phyloP scores from a whole-genome alignment of 345 rosid genomes.

The Lepidium aucheri region DNA sequence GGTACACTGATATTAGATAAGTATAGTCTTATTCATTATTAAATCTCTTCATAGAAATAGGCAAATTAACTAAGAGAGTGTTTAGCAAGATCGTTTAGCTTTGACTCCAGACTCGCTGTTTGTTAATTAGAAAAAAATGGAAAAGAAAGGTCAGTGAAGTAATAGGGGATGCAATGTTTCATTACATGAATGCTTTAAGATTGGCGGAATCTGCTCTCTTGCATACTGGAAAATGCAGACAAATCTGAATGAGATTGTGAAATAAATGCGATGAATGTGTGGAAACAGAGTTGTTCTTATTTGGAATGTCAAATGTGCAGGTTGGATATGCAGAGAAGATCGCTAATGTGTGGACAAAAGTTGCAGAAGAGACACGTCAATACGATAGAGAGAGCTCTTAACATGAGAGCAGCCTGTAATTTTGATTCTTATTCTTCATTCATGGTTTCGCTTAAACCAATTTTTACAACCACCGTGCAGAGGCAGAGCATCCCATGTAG shows the following conservation, averaged over 20 bases:
- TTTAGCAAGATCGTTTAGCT: background rate
- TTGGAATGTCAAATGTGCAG: slow-evolving; percentile 35
- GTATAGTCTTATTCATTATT: background rate
- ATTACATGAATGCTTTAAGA: background rate
- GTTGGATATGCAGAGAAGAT: slow-evolving; percentile 97
- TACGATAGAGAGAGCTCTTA: slow-evolving; percentile 43
- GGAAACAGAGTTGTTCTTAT: slow-evolving; percentile 5
- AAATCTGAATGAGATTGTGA: background rate
- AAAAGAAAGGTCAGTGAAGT: background rate
- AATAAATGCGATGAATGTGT: background rate
- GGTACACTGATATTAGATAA: slow-evolving; percentile 31
- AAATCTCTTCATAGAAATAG: background rate
- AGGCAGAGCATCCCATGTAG: slow-evolving; percentile 27
- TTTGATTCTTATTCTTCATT: slow-evolving; percentile 4
- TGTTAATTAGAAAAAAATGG: too few species aligned
- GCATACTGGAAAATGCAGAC: background rate
- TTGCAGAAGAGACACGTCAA: slow-evolving; percentile 76
- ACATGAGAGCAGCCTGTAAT: background rate
- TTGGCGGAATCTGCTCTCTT: background rate
- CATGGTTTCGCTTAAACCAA: slow-evolving; percentile 1
- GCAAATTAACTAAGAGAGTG: background rate
- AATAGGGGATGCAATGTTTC: background rate
- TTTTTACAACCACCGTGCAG: slow-evolving; percentile 24
- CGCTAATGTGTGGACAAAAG: slow-evolving; percentile 85
- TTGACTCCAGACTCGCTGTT: background rate